phyloP scores from a whole-genome alignment of 2,329 filamentous ascomycete genomes.

The Xylariaceae sp. region DNA sequence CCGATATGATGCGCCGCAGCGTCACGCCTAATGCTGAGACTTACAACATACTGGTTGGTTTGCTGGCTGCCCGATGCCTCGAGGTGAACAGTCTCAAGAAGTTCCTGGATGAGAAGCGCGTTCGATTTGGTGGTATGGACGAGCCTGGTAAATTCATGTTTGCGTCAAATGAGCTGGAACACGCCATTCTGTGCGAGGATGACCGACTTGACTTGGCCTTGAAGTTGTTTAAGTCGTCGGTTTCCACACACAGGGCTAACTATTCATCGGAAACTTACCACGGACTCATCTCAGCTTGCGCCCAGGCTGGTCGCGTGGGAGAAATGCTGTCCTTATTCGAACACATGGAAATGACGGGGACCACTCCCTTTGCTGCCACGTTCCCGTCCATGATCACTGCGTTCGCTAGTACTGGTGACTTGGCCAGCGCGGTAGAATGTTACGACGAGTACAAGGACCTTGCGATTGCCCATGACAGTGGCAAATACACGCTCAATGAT shows the following conservation, averaged over 20 bases:
- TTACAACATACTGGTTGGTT: slow-evolving; percentile 78
- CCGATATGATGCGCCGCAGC: slow-evolving; percentile 86
- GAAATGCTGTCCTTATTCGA: slow-evolving; percentile 89
- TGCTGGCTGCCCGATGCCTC: slow-evolving; percentile 74
- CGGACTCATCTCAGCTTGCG: slow-evolving; percentile 80
- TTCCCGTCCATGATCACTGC: slow-evolving; percentile 95
- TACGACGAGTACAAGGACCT: slow-evolving; percentile 92
- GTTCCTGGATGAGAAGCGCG: slow-evolving; percentile 71
- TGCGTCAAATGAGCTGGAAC: slow-evolving; percentile 78
- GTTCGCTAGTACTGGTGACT: slow-evolving; percentile 74
- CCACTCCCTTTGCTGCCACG: slow-evolving; percentile 70
- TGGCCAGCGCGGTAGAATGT: slow-evolving; percentile 84
- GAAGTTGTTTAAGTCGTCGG: slow-evolving; percentile 76
- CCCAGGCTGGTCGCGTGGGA: slow-evolving; percentile 69
- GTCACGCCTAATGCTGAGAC: slow-evolving; percentile 78
- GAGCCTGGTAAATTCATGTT: slow-evolving; percentile 67
- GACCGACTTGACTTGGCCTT: slow-evolving; percentile 80
- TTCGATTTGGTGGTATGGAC: slow-evolving; percentile 68
- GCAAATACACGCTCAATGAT: slow-evolving; percentile 60
- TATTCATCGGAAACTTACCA: slow-evolving; percentile 82
- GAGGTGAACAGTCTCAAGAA: slow-evolving; percentile 70
- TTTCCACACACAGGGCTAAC: slow-evolving; percentile 53
- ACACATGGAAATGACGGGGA: slow-evolving; percentile 77
- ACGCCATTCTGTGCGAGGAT: slow-evolving; percentile 80
- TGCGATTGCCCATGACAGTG: slow-evolving; percentile 77